Percentiles rank a stretch among this genome's conserved stretches.
These are phyloP conservation scores for Tolypocladium capitatum DNA, from an alignment of 2,329 filamentous ascomycete species.

Conservation along the genomic window DNA sequence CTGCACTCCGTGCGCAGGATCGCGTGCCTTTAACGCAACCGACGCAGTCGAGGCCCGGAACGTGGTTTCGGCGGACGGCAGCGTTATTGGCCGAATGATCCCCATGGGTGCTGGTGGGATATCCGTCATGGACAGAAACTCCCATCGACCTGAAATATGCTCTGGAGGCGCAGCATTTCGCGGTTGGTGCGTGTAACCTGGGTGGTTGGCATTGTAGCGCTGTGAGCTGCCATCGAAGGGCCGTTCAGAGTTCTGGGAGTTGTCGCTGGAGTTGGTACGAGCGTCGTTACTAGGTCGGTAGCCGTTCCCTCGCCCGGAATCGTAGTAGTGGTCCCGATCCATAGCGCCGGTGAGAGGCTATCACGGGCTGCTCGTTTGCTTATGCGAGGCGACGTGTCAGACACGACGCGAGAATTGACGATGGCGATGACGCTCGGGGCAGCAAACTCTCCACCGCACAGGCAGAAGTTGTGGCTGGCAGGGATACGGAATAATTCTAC, in stretches of 20 bases:
- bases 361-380: not conserved
- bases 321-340: not conserved
- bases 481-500: not conserved
- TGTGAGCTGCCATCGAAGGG: not conserved
- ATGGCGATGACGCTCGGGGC: too few species aligned
- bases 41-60: too few species aligned
- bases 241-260: too few species aligned
- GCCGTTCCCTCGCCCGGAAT: not conserved
- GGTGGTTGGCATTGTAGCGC: not conserved
- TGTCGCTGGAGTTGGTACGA: too few species aligned
- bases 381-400: not conserved
- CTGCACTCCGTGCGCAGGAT: not conserved
- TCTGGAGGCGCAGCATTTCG: not conserved
- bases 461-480: not conserved
- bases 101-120: not conserved
- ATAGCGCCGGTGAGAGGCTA: not conserved
- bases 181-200: not conserved
- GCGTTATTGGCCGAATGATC: not conserved
- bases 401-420: too few species aligned
- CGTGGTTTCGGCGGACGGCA: not conserved
- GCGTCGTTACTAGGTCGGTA: too few species aligned
- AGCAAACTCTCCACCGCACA: too few species aligned
- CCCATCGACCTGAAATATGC: not conserved
- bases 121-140: not conserved
- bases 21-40: not conserved